These are phyloP conservation scores for Cytospora paraplurivora DNA, from an alignment of 2,329 filamentous ascomycete genomes.

Conservation along the genomic window DNA sequence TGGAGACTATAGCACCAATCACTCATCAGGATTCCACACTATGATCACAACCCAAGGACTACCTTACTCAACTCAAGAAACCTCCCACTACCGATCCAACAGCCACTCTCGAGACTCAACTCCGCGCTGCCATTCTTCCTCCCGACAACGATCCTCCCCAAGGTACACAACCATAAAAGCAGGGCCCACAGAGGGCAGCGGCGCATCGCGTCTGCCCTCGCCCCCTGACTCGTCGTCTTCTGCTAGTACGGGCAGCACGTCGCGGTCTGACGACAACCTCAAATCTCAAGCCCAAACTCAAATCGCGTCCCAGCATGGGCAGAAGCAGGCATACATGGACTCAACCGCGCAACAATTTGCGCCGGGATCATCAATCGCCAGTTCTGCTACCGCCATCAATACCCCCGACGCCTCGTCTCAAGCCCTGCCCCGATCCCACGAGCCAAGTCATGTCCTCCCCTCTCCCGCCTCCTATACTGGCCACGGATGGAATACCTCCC, in stretches of 20 bases:
- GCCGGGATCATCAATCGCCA: conserved; percentile 32
- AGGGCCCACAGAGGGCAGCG: conserved; percentile 35
- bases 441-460: conserved; percentile 35
- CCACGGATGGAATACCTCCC: conserved; percentile 32
- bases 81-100: conserved; percentile 41
- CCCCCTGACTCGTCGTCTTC: conserved; percentile 56
- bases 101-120: conserved; percentile 38
- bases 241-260: conserved; percentile 35
- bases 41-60: conserved; percentile 61
- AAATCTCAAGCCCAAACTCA: conserved; percentile 29
- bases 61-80: conserved; percentile 45
- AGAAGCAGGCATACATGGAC: conserved; percentile 31
- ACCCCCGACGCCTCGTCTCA: conserved; percentile 38
- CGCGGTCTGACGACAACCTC: conserved; percentile 19
- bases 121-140: conserved; percentile 35
- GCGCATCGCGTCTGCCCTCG: conserved; percentile 54
- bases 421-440: conserved; percentile 26
- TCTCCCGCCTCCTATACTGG: conserved; percentile 42
- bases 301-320: conserved; percentile 34
- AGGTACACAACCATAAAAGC: conserved; percentile 5
- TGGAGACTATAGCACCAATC: conserved; percentile 69
- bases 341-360: conserved; percentile 30
- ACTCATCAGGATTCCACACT: conserved; percentile 70
- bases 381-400: conserved; percentile 28
- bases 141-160: conserved; percentile 23